These are phyloP conservation scores for Lycium barbarum DNA, from an alignment of 257 asterid species.

Conservation along the genomic window DNA sequence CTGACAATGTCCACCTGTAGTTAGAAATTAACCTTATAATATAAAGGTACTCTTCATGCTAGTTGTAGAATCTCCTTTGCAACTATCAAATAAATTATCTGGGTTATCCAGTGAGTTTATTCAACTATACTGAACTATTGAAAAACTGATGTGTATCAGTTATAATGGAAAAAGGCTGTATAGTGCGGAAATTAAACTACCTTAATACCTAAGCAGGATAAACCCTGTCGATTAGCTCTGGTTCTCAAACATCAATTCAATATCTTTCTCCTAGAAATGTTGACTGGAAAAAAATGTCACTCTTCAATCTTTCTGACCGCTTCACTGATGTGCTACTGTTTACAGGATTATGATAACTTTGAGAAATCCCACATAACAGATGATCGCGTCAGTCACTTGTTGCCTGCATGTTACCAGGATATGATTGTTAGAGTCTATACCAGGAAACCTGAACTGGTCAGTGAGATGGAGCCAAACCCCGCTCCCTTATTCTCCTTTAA, in stretches of 20 bases:
- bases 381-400: slow-evolving; percentile 74
- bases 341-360: slow-evolving; percentile 67
- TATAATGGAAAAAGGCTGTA: not conserved
- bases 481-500: not conserved
- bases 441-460: slow-evolving; percentile 74
- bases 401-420: slow-evolving; percentile 83
- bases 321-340: slow-evolving; percentile 18
- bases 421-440: slow-evolving; percentile 86
- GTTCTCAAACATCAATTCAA: not conserved
- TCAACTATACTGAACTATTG: not conserved
- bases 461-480: not conserved
- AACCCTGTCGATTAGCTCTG: not conserved
- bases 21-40: not conserved
- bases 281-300: not conserved
- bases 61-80: slow-evolving; percentile 2
- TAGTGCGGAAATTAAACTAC: not conserved
- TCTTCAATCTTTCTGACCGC: not conserved
- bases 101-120: not conserved
- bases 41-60: not conserved
- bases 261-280: not conserved
- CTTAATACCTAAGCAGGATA: not conserved
- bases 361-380: slow-evolving; percentile 55
- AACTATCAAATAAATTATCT: slow-evolving; percentile 6
- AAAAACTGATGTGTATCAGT: slow-evolving; percentile 16
- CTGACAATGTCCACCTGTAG: not conserved